phyloP scores from a whole-genome alignment of 768 basidiomycete species.

The Leccinum imitatum region DNA sequence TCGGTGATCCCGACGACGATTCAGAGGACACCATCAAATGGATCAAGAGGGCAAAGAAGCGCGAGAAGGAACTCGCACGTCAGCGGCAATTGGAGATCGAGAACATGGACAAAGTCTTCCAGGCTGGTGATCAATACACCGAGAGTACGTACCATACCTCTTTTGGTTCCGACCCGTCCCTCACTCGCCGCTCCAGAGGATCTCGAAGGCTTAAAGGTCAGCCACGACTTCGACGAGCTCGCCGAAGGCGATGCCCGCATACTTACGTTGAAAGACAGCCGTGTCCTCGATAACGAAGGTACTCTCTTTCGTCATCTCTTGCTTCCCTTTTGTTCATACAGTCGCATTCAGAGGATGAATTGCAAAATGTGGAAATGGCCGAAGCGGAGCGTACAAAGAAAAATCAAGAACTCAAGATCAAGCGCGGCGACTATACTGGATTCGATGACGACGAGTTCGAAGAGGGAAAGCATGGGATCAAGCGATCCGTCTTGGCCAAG shows the following conservation, averaged over 20 bases:
- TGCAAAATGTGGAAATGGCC: constrained; percentile 94
- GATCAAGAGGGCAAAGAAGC: constrained; percentile 90
- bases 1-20: constrained; percentile 82
- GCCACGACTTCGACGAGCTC: constrained; percentile 90
- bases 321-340: not conserved
- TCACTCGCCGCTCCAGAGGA: constrained; percentile 56
- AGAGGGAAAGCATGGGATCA: constrained; percentile 70
- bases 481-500: constrained; percentile 81
- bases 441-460: constrained; percentile 96
- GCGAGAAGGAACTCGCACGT: constrained; percentile 82
- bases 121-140: constrained; percentile 67
- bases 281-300: constrained; percentile 52
- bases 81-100: constrained; percentile 83
- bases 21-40: constrained; percentile 82
- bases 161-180: not conserved
- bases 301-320: not conserved
- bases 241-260: constrained; percentile 95
- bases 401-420: constrained; percentile 82
- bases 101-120: constrained; percentile 74
- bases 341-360: constrained; percentile 79
- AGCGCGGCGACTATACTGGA: constrained; percentile 88
- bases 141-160: constrained; percentile 61
- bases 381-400: constrained; percentile 82
- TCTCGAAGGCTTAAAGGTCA: constrained; percentile 92
- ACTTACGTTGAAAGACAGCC: constrained; percentile 95